phyloP scores from a whole-genome alignment of 352 stramenopile species.

The Pythium oligandrum region DNA sequence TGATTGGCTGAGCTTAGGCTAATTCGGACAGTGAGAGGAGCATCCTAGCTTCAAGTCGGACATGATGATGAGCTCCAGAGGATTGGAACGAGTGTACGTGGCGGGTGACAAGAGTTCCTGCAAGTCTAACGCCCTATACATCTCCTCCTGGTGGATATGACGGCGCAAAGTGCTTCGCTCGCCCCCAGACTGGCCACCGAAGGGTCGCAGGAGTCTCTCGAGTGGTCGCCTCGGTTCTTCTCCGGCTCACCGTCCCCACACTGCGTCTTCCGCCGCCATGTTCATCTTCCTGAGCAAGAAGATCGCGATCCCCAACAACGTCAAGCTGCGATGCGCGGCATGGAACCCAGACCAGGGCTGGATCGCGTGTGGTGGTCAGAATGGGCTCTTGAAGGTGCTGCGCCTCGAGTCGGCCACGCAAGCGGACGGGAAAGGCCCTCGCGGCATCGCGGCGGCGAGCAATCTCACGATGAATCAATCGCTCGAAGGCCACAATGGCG shows the following conservation, averaged over 20 bases:
- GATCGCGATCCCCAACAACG: slow-evolving; percentile 93
- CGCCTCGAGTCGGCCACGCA: slow-evolving; percentile 79
- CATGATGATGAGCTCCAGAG: too few species aligned
- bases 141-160: too few species aligned
- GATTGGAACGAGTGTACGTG: too few species aligned
- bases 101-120: too few species aligned
- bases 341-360: slow-evolving; percentile 94
- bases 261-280: slow-evolving; percentile 44
- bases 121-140: too few species aligned
- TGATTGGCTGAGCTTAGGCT: too few species aligned
- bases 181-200: too few species aligned
- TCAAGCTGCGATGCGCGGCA: slow-evolving; percentile 85
- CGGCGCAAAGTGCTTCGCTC: too few species aligned
- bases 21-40: too few species aligned
- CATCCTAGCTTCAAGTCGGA: too few species aligned
- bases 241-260: neutral
- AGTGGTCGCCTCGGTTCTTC: slow-evolving; percentile 3
- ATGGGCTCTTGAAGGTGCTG: slow-evolving; percentile 91
- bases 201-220: too few species aligned
- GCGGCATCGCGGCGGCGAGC: slow-evolving; percentile 80
- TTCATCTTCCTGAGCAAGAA: slow-evolving; percentile 96
- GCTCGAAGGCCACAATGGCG: slow-evolving; percentile 89
- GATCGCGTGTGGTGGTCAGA: slow-evolving; percentile 93
- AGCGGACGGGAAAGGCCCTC: slow-evolving; percentile 61
- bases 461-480: slow-evolving; percentile 96